These are phyloP conservation scores for Entophlyctis luteolus DNA, from an alignment of 192 early-diverging fungal species.

Conservation along the genomic window DNA sequence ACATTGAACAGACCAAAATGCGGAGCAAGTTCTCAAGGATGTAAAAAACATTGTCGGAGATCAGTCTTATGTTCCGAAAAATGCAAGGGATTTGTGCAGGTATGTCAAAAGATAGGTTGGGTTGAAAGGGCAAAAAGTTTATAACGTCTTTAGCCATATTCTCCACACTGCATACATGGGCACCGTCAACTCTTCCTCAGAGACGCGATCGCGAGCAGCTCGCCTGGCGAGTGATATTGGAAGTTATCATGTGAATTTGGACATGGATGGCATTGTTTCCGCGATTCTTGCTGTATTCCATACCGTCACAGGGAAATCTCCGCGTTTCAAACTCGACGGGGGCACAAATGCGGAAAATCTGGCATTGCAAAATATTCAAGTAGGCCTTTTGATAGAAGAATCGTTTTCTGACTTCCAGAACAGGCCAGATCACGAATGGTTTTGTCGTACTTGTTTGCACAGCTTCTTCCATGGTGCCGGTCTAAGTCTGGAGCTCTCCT, in stretches of 20 bases:
- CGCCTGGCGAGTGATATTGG: slow-evolving; percentile 69
- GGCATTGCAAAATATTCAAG: slow-evolving; percentile 95
- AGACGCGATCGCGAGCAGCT: slow-evolving; percentile 79
- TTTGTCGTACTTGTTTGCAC: slow-evolving; percentile 89
- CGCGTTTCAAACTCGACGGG: slow-evolving; percentile 78
- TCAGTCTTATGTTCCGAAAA: slow-evolving; percentile 62
- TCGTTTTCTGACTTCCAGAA: neutral
- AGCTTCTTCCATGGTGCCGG: slow-evolving; percentile 88
- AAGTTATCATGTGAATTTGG: slow-evolving; percentile 86
- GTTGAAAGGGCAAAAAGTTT: neutral
- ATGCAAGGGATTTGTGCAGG: slow-evolving; percentile 78
- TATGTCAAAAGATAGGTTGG: too few species aligned
- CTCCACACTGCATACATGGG: slow-evolving; percentile 98
- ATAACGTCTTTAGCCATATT: slow-evolving; percentile 46
- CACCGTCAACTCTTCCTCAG: slow-evolving; percentile 79
- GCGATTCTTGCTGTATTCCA: slow-evolving; percentile 75
- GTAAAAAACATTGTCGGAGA: slow-evolving; percentile 59
- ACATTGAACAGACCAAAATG: slow-evolving; percentile 42
- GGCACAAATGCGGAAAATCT: slow-evolving; percentile 83
- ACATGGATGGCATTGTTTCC: slow-evolving; percentile 79
- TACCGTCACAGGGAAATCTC: slow-evolving; percentile 67
- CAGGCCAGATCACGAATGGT: slow-evolving; percentile 92
- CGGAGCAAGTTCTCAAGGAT: slow-evolving; percentile 70
- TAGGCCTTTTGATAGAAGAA: too few species aligned
- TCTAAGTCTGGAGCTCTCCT: slow-evolving; percentile 66